Base-by-base conservation (phyloP, 108 stramenopile species). In the Phaeodactylum tricornutum region DNA sequence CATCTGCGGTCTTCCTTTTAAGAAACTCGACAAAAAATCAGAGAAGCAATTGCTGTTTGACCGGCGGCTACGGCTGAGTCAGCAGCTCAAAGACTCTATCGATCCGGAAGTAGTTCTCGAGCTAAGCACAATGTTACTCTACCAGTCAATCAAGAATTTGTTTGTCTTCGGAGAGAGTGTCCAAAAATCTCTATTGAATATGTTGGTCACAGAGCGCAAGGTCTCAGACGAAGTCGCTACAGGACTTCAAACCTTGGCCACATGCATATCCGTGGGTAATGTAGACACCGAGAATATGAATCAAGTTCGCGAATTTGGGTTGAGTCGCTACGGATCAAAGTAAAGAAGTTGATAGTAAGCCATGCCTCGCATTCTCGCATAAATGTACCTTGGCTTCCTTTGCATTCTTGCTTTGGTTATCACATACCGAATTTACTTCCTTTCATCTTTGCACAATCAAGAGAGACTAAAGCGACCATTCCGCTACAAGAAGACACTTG, bases 1-100 rank as follows among this genome's bases (percentile, higher is more conserved):
- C 12, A 38, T 56, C 19, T 66, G 67, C 29, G 73, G 73, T 5
- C 27, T 74, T 4, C 73, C 73, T 6, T 74, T 61, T 32, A 69
- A 69, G 30, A 61, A 43, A 20, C 40, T 74, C 9, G 73, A 74
- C 51, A 74, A 74, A 48, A 69, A 69, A 29, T 20, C 49, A 6
- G 68, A 74, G 50, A 74, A 74, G 60, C 27, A 55, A 25, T 44
- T 62, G n/a, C 42, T 74, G 33, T 53, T 55, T 9, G 27, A 39
- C 8, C 57, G 73, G 1, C 57, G 64, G 24, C 49, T 57, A 21
- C 29, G 23, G 24, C 28, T 74, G 16, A 35, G 15, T 1, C n/a
- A 15, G 27, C 16, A 39, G 37, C 54, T 69, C 17, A 39, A 58
- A 29, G 36, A 11, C 5, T 22, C 44, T 8, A 34, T 26, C 7